phyloP scores from a whole-genome alignment of 305 asterid genomes.

The Euphrasia arctica region DNA sequence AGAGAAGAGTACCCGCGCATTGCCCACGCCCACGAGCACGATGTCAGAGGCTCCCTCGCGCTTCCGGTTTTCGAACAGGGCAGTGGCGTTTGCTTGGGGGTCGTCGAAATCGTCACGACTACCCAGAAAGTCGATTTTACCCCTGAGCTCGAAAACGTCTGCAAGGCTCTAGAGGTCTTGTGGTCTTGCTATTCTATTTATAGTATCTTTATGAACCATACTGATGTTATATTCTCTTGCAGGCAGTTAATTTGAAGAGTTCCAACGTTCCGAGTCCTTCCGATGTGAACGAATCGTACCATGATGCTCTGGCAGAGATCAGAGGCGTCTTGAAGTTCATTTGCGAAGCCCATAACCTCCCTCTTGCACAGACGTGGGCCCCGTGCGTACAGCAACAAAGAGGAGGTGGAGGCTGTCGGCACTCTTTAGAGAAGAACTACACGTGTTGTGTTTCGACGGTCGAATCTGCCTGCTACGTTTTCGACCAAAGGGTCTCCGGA shows the following conservation, averaged over 20 bases:
- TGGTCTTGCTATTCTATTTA: slow-evolving; percentile 15
- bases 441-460: slow-evolving; percentile 47
- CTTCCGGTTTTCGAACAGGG: slow-evolving; percentile 77
- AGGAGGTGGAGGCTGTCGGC: slow-evolving; percentile 38
- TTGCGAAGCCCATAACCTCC: slow-evolving; percentile 48
- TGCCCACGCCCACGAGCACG: slow-evolving; percentile 47
- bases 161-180: slow-evolving; percentile 79
- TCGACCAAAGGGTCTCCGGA: slow-evolving; percentile 41
- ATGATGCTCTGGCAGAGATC: slow-evolving; percentile 44
- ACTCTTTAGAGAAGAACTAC: slow-evolving; percentile 45
- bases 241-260: slow-evolving; percentile 68
- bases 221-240: slow-evolving; percentile 21
- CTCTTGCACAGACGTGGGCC: slow-evolving; percentile 68
- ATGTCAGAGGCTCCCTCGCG: slow-evolving; percentile 74
- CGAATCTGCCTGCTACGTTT: slow-evolving; percentile 53
- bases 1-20: slow-evolving; percentile 71
- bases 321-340: slow-evolving; percentile 42
- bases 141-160: slow-evolving; percentile 63
- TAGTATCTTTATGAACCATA: background rate
- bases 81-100: slow-evolving; percentile 80
- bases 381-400: slow-evolving; percentile 48
- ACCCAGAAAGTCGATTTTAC: slow-evolving; percentile 50
- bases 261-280: slow-evolving; percentile 38
- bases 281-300: slow-evolving; percentile 36
- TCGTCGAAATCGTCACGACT: slow-evolving; percentile 74